These are phyloP conservation scores for Marchantia paleacea DNA, from an alignment of 225 moss, liverwort and hornwort genomes.

Conservation along the genomic window DNA sequence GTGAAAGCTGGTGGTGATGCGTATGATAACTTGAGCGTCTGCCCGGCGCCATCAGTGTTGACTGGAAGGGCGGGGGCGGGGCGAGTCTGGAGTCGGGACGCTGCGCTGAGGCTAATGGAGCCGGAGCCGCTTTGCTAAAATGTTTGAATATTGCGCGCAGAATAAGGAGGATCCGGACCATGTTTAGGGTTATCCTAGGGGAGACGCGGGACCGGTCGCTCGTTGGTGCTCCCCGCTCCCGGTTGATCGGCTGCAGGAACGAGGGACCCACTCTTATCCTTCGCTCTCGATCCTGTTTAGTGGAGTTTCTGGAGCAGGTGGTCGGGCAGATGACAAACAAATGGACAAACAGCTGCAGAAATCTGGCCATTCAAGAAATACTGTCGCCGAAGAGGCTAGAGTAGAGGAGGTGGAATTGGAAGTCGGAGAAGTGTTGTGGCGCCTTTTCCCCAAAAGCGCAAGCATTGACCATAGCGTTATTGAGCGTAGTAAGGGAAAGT, in stretches of 20 bases:
- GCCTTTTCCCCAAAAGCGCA: not conserved
- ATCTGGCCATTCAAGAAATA: not conserved
- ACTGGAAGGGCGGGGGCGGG: not conserved
- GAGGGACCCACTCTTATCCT: constrained; percentile 15
- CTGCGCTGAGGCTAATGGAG: not conserved
- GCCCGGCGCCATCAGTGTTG: too few species aligned
- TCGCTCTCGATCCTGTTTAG: not conserved
- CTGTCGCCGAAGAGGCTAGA: not conserved
- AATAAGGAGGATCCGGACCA: not conserved
- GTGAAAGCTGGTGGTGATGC: too few species aligned
- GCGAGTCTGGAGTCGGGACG: not conserved
- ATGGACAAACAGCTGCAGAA: too few species aligned
- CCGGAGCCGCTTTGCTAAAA: not conserved
- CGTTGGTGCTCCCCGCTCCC: not conserved
- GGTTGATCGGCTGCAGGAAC: not conserved
- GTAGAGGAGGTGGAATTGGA: not conserved
- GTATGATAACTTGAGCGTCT: too few species aligned
- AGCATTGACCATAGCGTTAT: not conserved
- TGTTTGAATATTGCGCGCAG: not conserved
- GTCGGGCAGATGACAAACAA: not conserved
- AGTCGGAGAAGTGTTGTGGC: not conserved
- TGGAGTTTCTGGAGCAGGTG: not conserved
- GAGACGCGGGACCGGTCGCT: not conserved
- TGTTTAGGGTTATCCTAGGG: not conserved
- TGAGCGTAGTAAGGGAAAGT: not conserved